Base-by-base conservation (phyloP, 2,329 filamentous ascomycete genomes). In the Ophiostoma populinum region DNA sequence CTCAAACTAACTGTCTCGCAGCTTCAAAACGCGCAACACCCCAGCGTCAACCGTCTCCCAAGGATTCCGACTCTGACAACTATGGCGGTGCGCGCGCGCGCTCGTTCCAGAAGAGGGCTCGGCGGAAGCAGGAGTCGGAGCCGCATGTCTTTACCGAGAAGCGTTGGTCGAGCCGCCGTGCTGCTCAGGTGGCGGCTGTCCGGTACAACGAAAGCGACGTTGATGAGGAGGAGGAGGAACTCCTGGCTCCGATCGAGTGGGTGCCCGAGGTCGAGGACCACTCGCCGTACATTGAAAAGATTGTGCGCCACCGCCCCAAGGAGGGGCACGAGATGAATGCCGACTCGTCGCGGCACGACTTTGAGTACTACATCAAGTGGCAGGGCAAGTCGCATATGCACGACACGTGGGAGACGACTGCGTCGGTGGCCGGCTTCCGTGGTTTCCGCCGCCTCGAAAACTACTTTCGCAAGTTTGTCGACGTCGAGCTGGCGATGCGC, bases 291-390 rank as follows among this genome's bases (percentile, higher is more conserved):
- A 85, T 98, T 44, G 90, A 98, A 52, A 75, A 81, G 43, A 79
- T 98, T 35, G 70, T 98, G 36, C 81, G 92, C 44, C 86, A 95
- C 54, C 75, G 80, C 32, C 61, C 81, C 24, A 80, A 75, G 52
- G 77, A 82, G 22, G 81, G 67, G 12, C 57, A 68, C 31, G 70
- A 70, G 42, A 54, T 72, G 38, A 56, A 64, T 11, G 60, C 62
- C 37, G 75, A 81, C 32, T 52, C 65, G 2, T 63, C 56, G 17
- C 65, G 67, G 45, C 71, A 85, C 35, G 81, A 94, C 50, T 94
- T 90, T 47, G 83, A 95, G 49, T 98, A 66, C 47, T 70, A 77
- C 55, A 85, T 98, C 56, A 98, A 98, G 60, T 98, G 92, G 90
- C 82, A 94, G 55, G 82, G 78, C 45, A 82, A 85, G 55, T 92